Percentiles rank a stretch among this genome's conserved stretches.
These are phyloP conservation scores for Candida pseudofarinosa DNA, from an alignment of 805 yeast genomes.

Conservation along the genomic window DNA sequence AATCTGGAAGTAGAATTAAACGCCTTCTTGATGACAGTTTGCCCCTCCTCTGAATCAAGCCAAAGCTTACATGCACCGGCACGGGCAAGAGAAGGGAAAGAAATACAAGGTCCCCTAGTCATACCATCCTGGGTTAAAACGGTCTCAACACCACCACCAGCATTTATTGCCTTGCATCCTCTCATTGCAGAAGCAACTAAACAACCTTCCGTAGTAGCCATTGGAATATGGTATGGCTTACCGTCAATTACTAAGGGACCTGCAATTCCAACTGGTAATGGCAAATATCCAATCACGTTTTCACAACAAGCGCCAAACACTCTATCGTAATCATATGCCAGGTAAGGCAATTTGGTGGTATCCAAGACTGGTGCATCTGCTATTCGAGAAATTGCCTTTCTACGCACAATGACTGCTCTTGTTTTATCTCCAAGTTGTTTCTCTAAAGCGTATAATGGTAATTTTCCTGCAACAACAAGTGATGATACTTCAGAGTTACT, in stretches of 20 bases:
- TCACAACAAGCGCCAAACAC: slow-evolving; percentile 99
- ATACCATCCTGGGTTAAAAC: slow-evolving; percentile 94
- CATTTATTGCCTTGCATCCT: slow-evolving; percentile 96
- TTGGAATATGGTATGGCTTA: slow-evolving; percentile 83
- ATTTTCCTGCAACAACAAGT: slow-evolving; percentile 67
- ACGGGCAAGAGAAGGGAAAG: slow-evolving; percentile 75
- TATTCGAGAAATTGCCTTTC: slow-evolving; percentile 82
- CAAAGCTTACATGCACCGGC: slow-evolving; percentile 94
- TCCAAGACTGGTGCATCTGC: slow-evolving; percentile 80
- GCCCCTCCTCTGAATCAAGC: slow-evolving; percentile 96
- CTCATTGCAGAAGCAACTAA: slow-evolving; percentile 98
- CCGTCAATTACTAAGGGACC: slow-evolving; percentile 95
- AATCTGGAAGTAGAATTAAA: slow-evolving; percentile 96
- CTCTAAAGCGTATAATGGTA: slow-evolving; percentile 92
- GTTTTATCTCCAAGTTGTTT: slow-evolving; percentile 84
- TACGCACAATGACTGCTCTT: slow-evolving; percentile 91
- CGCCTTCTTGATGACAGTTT: slow-evolving; percentile 71
- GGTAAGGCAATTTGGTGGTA: slow-evolving; percentile 69
- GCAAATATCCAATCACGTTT: slow-evolving; percentile 95
- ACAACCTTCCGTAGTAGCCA: slow-evolving; percentile 99
- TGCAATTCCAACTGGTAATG: slow-evolving; percentile 95
- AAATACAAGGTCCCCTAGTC: slow-evolving; percentile 99
- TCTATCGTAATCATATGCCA: slow-evolving; percentile 85
- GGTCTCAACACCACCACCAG: slow-evolving; percentile 94
- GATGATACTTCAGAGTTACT: slow-evolving; percentile 69